Evolutionary conservation across 2,329 filamentous ascomycete species (phyloP).

Genomic region (Fusarium sublunatum): DNA sequence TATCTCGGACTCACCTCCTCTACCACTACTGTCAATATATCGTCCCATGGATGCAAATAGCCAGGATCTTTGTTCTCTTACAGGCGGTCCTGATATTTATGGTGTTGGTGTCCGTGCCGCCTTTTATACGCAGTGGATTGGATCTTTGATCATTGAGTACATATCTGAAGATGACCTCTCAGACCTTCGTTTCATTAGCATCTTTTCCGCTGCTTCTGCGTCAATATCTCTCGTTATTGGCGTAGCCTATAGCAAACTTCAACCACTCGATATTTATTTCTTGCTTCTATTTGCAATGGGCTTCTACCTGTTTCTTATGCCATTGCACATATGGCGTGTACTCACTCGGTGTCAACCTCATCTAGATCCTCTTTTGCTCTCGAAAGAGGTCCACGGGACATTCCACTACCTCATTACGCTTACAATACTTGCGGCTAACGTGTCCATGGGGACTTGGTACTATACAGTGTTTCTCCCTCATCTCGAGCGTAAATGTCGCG

Average conservation of each 20-base stretch:
- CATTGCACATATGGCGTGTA: conserved; percentile 50
- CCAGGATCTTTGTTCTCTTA: conserved; percentile 39
- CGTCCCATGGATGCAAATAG: conserved; percentile 7
- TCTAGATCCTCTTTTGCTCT: conserved; percentile 48
- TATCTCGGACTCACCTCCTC: background rate
- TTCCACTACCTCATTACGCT: conserved; percentile 45
- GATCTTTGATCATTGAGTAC: conserved; percentile 48
- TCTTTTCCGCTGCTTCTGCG: conserved; percentile 47
- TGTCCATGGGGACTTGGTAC: conserved; percentile 50
- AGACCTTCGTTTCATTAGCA: conserved; percentile 49
- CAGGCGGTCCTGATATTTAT: conserved; percentile 49
- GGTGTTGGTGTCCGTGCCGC: conserved; percentile 51
- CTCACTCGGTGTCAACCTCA: conserved; percentile 48
- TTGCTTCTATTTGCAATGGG: conserved; percentile 49
- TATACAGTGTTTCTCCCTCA: conserved; percentile 45
- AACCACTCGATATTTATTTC: conserved; percentile 50
- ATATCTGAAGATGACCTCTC: conserved; percentile 45
- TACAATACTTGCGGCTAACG: conserved; percentile 42
- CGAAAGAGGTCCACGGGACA: conserved; percentile 43
- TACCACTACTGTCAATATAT: background rate
- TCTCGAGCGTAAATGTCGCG: conserved; percentile 40
- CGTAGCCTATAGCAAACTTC: conserved; percentile 32
- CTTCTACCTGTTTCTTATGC: conserved; percentile 48
- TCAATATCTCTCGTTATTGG: conserved; percentile 47
- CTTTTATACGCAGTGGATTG: conserved; percentile 54